Evolutionary conservation across 176 grass and related monocot genomes (phyloP).

Genomic region (Echinochloa phyllopogon): DNA sequence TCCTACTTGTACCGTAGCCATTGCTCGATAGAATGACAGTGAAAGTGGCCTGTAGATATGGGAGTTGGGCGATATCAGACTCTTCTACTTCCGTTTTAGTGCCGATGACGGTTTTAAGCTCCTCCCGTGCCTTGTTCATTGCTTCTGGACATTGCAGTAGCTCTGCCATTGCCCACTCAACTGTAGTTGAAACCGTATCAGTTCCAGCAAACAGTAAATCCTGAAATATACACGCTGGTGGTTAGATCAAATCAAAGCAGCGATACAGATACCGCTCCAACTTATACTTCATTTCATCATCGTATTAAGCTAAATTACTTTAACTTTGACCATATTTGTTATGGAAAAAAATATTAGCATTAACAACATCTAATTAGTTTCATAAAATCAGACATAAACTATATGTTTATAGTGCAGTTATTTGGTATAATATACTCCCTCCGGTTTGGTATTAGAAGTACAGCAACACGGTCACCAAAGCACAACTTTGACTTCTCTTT

Average conservation of each 20-base stretch:
- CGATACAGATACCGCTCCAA: neutral
- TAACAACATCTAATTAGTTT: too few species aligned
- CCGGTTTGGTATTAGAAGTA: too few species aligned
- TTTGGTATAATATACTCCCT: too few species aligned
- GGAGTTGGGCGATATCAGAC: slow-evolving; percentile 34
- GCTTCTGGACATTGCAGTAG: slow-evolving; percentile 10
- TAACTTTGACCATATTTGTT: too few species aligned
- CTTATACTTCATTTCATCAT: too few species aligned
- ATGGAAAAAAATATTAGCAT: too few species aligned
- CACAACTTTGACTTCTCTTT: too few species aligned
- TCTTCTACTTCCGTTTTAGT: slow-evolving; percentile 35
- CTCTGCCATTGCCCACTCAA: slow-evolving; percentile 30
- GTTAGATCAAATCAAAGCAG: neutral
- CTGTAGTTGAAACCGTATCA: slow-evolving; percentile 11
- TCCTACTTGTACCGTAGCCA: slow-evolving; percentile 7
- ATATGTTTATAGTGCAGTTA: too few species aligned
- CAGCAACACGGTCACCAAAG: too few species aligned
- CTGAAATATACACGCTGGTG: neutral
- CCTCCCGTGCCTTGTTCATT: slow-evolving; percentile 33
- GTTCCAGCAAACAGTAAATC: slow-evolving; percentile 43
- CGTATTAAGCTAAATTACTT: too few species aligned
- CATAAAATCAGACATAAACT: too few species aligned
- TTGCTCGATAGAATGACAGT: slow-evolving; percentile 10
- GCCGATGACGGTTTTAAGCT: slow-evolving; percentile 19
- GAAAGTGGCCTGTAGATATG: slow-evolving; percentile 41